phyloP scores from a whole-genome alignment of 495 filamentous ascomycete species.

The Zalerion maritima region DNA sequence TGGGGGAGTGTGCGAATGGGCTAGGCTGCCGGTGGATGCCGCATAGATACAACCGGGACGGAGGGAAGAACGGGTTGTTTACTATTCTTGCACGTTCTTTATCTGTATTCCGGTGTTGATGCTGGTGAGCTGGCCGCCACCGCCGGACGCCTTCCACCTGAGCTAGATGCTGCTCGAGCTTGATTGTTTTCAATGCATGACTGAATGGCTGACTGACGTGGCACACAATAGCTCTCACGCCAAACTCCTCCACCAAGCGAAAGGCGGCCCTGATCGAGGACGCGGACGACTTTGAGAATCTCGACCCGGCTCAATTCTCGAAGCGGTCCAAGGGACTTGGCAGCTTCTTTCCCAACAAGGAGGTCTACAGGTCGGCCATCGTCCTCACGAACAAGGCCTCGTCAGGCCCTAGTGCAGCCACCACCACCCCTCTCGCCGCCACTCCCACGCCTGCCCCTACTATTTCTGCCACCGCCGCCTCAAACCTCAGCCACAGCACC shows the following conservation, averaged over 20 bases:
- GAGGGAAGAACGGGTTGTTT: no score
- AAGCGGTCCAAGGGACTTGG: conserved; percentile 55
- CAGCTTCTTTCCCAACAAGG: conserved; percentile 27
- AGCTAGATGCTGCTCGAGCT: no score
- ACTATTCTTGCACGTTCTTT: no score
- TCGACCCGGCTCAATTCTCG: conserved; percentile 56
- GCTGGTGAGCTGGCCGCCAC: not conserved
- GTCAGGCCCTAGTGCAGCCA: conserved; percentile 10
- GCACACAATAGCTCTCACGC: conserved; percentile 25
- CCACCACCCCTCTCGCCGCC: conserved; percentile 16
- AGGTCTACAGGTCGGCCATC: conserved; percentile 29
- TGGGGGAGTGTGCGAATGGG: no score
- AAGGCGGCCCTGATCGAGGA: conserved; percentile 31
- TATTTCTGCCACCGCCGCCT: conserved; percentile 17
- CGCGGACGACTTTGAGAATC: conserved; percentile 59
- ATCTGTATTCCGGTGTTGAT: no score
- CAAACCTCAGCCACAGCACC: conserved; percentile 3
- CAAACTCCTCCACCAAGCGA: conserved; percentile 23
- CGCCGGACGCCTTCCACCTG: no score
- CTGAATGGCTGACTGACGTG: no score
- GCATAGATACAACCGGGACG: no score
- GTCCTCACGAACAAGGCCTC: conserved; percentile 26
- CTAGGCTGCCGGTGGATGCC: no score
- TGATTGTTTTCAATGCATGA: no score
- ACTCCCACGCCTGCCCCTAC: conserved; percentile 24